Evolutionary conservation across 441 rosid species (phyloP), one percentile per base, ranked within the genome.

Genomic region (Erysimum cheiri): DNA sequence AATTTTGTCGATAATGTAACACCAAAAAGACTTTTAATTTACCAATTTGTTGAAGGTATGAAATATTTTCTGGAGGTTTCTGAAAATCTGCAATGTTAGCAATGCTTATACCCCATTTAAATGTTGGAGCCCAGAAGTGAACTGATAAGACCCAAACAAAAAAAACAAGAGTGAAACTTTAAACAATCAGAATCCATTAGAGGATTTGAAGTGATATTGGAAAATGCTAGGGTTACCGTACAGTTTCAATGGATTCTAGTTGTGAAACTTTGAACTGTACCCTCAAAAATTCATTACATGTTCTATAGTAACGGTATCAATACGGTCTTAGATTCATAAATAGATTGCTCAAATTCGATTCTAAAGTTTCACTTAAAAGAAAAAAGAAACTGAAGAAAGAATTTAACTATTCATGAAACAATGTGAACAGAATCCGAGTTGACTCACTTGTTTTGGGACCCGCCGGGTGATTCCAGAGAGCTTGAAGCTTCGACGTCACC

Each of bases 391-490:
- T 6, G 26, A 12, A 36, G 19, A 17, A 33, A 33, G 60, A 55
- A 0, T 1, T 4, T 33, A 55, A 55, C 4, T 33, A 35, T 10
- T 69, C 19, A 4, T n/a, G 31, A 9, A 53, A 41, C 24, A 55
- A 26, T 44, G 59, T 55, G 53, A 49, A 39, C 3, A 19, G 62
- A 71, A 54, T 2, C 19, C 9, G 47, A 71, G 48, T 54, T 71
- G 11, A 83, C 91, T 80, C 71, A 91, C 98, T 89, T 70, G 98
- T 93, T 78, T 93, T 91, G 31, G 97, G 98, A 48, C 98, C 97
- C 5, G 97, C 98, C 0, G 96, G 98, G 70, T 91, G 98, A 79
- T 86, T 93, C 98, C 98, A 93, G 14, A 93, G 82, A 54, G 92
- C 86, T 70, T 88, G 88, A 26, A 93, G 84, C 87, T 86, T 93